Percentiles rank a stretch among this genome's conserved stretches.
phyloP scores from a whole-genome alignment of 2,329 filamentous ascomycete species.

The Cladophialophora carrionii region DNA sequence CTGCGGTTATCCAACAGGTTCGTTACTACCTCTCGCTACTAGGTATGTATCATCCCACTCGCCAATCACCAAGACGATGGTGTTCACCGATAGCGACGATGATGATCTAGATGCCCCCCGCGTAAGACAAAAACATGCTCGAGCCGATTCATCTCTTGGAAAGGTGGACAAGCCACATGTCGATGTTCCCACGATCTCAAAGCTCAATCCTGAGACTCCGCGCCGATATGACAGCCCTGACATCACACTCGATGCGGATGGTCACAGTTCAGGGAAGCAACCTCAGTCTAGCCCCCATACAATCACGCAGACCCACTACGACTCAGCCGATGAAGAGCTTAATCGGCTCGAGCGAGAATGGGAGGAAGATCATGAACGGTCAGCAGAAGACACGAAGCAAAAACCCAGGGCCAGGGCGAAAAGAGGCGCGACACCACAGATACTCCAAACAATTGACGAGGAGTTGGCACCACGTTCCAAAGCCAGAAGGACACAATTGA shows the following conservation, averaged over 20 bases:
- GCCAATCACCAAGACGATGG: slow-evolving; percentile 16
- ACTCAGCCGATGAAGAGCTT: slow-evolving; percentile 27
- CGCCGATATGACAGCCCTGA: slow-evolving; percentile 19
- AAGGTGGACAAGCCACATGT: slow-evolving; percentile 6
- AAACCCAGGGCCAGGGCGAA: slow-evolving; percentile 57
- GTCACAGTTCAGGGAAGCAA: slow-evolving; percentile 11
- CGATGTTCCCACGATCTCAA: background rate
- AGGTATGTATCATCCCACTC: background rate
- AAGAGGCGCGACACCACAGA: slow-evolving; percentile 58
- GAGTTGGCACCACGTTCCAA: slow-evolving; percentile 47
- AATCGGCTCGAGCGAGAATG: slow-evolving; percentile 23
- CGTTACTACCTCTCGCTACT: background rate
- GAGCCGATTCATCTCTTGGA: slow-evolving; percentile 3
- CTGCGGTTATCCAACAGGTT: background rate
- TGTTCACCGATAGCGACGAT: slow-evolving; percentile 35
- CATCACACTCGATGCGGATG: background rate
- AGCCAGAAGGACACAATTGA: slow-evolving; percentile 41
- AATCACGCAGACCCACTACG: slow-evolving; percentile 12
- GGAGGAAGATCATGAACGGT: slow-evolving; percentile 15
- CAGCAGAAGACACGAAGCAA: slow-evolving; percentile 3
- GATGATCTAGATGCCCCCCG: slow-evolving; percentile 29
- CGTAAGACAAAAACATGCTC: slow-evolving; percentile 14
- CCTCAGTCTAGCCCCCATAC: slow-evolving; percentile 3
- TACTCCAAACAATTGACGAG: slow-evolving; percentile 54
- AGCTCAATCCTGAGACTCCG: slow-evolving; percentile 1